Base-by-base conservation (phyloP, 2,329 filamentous ascomycete species). In the Beauveria rudraprayagi region DNA sequence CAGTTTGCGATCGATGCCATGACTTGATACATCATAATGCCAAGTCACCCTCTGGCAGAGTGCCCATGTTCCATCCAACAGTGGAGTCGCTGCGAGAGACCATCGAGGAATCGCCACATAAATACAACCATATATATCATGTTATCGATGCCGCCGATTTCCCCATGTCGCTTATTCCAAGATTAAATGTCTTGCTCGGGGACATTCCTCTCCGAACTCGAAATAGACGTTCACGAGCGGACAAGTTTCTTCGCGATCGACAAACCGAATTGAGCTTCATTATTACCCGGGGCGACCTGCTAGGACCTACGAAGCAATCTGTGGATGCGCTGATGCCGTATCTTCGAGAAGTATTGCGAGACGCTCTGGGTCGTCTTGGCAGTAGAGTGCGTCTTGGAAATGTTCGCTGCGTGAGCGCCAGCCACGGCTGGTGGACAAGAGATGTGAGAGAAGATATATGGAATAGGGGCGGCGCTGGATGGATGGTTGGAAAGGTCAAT, bases 401-500 rank as follows among this genome's bases (percentile, higher is more conserved):
- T 68, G 79, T 97, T 11, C 82, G 83, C 64, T 91, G 91, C 70
- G 92, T 99, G 47, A 97, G 92, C 69, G 86, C 93, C 10, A 89
- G 89, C 69, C 81, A 90, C 62, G 83, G 83, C 10, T 99, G 95
- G 94, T 97, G 93, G 91, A 96, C 92, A 0, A 89, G 83, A 66
- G 80, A 89, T 55, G 77, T 99, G 60, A 96, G 91, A 72, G 87
- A 96, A 66, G 88, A 92, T 53, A 92, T 99, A 52, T 92, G 86
- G 82, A 77, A 86, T 48, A 84, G 90, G 54, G 92, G 91, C 4
- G 93, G 93, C 5, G 94, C 87, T 17, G 88, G 90, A 17, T 99
- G 94, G 93, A 87, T 99, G 80, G 89, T 99, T 3, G 94, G 94
- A n/a, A 97, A 96, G 73, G 91, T 92, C 64, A 99, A 99, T 70